These are phyloP conservation scores for Plasmodium relictum DNA, from an alignment of 169 alveolate genomes.

Conservation along the genomic window DNA sequence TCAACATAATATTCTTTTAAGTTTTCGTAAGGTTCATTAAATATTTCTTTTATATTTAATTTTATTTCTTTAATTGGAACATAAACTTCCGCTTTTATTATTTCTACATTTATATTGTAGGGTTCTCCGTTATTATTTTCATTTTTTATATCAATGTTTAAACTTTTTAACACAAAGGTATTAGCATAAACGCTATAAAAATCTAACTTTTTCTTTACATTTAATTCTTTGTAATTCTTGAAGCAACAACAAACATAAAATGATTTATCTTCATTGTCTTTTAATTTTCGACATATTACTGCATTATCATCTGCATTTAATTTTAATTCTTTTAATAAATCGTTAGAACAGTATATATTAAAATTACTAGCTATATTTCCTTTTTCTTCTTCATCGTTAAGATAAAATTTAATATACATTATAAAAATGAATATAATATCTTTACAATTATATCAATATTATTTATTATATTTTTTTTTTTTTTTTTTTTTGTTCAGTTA, in stretches of 20 bases:
- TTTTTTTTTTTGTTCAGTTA: too few species aligned
- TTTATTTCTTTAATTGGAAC: constrained; percentile 50
- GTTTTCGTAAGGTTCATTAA: constrained; percentile 29
- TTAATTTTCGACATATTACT: constrained; percentile 24
- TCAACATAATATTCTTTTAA: constrained; percentile 23
- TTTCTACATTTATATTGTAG: constrained; percentile 3
- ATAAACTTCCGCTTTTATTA: constrained; percentile 26
- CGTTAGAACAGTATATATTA: constrained; percentile 51
- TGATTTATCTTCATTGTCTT: neutral
- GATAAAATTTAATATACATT: constrained; percentile 60
- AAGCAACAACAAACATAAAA: constrained; percentile 55
- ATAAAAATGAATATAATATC: too few species aligned
- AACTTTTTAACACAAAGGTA: constrained; percentile 25
- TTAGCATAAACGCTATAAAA: constrained; percentile 41
- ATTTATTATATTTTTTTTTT: too few species aligned
- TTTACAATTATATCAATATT: too few species aligned
- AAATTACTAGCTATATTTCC: constrained; percentile 50
- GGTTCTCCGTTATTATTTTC: neutral
- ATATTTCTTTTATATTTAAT: constrained; percentile 31
- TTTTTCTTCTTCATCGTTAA: constrained; percentile 36
- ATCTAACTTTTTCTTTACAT: constrained; percentile 17
- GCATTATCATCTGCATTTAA: constrained; percentile 47
- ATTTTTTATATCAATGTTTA: constrained; percentile 21
- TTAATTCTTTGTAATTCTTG: constrained; percentile 14
- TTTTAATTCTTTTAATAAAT: constrained; percentile 25